Evolutionary conservation across 495 filamentous ascomycete genomes (phyloP).

Genomic region (Copromyces sp.): DNA sequence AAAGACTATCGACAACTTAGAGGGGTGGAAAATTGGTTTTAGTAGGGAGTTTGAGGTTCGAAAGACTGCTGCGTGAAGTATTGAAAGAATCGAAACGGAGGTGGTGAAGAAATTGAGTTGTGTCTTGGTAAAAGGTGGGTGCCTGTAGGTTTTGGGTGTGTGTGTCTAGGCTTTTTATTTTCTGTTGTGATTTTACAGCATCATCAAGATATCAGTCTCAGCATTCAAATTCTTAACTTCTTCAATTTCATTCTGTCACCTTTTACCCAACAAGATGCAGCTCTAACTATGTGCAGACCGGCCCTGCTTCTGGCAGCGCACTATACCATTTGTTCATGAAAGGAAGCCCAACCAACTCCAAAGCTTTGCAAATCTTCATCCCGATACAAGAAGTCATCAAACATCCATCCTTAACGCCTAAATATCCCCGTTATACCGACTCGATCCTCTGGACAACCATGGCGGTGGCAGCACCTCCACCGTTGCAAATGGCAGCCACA

Average conservation of each 20-base stretch:
- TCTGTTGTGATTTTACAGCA: not conserved
- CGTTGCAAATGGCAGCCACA: slow-evolving; percentile 93
- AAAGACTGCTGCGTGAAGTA: no score
- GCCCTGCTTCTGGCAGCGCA: not conserved
- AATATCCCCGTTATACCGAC: slow-evolving; percentile 36
- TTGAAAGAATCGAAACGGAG: no score
- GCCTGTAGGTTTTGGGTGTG: no score
- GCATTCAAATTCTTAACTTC: not conserved
- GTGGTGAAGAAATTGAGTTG: no score
- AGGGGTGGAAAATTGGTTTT: no score
- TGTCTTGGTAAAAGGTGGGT: no score
- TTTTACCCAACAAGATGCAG: not conserved
- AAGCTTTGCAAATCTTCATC: not conserved
- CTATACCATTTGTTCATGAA: not conserved
- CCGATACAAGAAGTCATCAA: not conserved
- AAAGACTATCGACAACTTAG: no score
- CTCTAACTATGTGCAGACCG: not conserved
- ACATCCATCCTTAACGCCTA: not conserved
- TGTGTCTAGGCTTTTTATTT: no score
- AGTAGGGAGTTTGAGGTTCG: no score
- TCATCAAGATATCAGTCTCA: not conserved
- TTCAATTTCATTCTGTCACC: not conserved
- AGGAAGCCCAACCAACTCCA: not conserved
- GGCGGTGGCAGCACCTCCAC: slow-evolving; percentile 82
- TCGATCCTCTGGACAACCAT: slow-evolving; percentile 87